These are phyloP conservation scores for Harringtonia aguacate DNA, from an alignment of 2,329 filamentous ascomycete species.

Conservation along the genomic window DNA sequence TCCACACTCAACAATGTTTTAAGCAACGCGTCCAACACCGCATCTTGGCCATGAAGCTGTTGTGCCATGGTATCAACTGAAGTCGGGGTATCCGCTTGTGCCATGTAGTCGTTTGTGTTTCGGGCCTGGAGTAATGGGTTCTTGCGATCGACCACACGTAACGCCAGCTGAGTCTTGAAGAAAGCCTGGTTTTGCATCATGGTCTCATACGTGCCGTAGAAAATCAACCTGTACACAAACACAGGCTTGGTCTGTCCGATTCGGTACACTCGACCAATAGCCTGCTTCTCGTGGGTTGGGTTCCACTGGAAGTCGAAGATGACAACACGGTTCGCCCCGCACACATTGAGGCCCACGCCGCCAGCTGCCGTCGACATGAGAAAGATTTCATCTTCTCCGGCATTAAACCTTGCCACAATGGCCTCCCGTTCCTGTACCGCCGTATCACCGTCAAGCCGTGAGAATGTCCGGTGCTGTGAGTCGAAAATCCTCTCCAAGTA, in stretches of 20 bases:
- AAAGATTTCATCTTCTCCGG: slow-evolving; percentile 45
- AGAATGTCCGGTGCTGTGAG: slow-evolving; percentile 32
- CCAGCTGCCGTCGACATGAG: slow-evolving; percentile 79
- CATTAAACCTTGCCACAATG: slow-evolving; percentile 60
- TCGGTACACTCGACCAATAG: slow-evolving; percentile 76
- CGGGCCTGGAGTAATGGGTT: slow-evolving; percentile 59
- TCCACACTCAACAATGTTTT: not conserved
- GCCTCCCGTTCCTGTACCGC: slow-evolving; percentile 45
- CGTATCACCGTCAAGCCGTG: slow-evolving; percentile 59
- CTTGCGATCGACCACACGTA: slow-evolving; percentile 74
- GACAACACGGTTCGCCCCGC: slow-evolving; percentile 73
- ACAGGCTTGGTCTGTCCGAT: slow-evolving; percentile 73
- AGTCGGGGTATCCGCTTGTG: slow-evolving; percentile 39
- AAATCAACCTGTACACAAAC: slow-evolving; percentile 72
- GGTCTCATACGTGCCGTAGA: slow-evolving; percentile 71
- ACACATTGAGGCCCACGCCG: slow-evolving; percentile 74
- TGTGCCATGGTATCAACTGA: slow-evolving; percentile 37
- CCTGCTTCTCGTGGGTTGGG: slow-evolving; percentile 74
- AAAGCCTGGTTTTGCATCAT: slow-evolving; percentile 61
- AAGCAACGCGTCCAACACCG: slow-evolving; percentile 43
- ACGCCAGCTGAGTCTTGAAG: slow-evolving; percentile 74
- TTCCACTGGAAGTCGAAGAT: slow-evolving; percentile 80
- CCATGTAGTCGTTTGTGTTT: slow-evolving; percentile 45
- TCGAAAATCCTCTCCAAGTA: slow-evolving; percentile 52
- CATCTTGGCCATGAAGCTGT: slow-evolving; percentile 50